Percentiles rank a stretch among this genome's conserved stretches.
These are phyloP conservation scores for Ustilago sp. DNA, from an alignment of 1,284 basidiomycete genomes.

Conservation along the genomic window DNA sequence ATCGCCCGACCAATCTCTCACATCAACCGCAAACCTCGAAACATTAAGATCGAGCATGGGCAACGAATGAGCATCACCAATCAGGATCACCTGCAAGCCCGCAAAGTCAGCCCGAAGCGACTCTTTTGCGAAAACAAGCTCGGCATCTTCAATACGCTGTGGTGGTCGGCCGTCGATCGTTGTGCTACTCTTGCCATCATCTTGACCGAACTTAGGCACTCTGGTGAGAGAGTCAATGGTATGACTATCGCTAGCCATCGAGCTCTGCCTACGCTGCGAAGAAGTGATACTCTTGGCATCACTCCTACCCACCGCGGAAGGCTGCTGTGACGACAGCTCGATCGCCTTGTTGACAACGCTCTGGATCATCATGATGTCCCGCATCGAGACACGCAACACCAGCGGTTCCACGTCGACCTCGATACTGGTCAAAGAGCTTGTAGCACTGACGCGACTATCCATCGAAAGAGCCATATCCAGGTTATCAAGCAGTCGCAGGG, in stretches of 20 bases:
- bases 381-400: slow-evolving; percentile 90
- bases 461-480: slow-evolving; percentile 88
- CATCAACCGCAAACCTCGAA: slow-evolving; percentile 84
- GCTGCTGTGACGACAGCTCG: slow-evolving; percentile 74
- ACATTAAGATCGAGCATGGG: slow-evolving; percentile 90
- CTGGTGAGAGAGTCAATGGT: slow-evolving; percentile 46
- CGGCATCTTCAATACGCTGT: slow-evolving; percentile 48
- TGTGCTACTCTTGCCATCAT: slow-evolving; percentile 20
- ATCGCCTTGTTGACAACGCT: slow-evolving; percentile 90
- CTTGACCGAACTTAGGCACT: slow-evolving; percentile 6
- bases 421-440: slow-evolving; percentile 83
- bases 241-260: slow-evolving; percentile 36
- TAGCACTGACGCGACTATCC: slow-evolving; percentile 81
- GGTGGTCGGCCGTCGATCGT: slow-evolving; percentile 11
- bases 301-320: slow-evolving; percentile 10
- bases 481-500: slow-evolving; percentile 91
- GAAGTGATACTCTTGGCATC: slow-evolving; percentile 47
- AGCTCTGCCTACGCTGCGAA: slow-evolving; percentile 44
- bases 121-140: slow-evolving; percentile 67
- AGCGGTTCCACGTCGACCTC: slow-evolving; percentile 83
- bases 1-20: slow-evolving; percentile 93
- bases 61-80: slow-evolving; percentile 94
- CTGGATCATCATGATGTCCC: slow-evolving; percentile 90
- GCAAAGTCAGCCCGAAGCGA: slow-evolving; percentile 60
- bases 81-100: slow-evolving; percentile 91